Evolutionary conservation across 108 stramenopile species (phyloP), one percentile per base, ranked within the genome.

Genomic region (Thalassiosira profunda): DNA sequence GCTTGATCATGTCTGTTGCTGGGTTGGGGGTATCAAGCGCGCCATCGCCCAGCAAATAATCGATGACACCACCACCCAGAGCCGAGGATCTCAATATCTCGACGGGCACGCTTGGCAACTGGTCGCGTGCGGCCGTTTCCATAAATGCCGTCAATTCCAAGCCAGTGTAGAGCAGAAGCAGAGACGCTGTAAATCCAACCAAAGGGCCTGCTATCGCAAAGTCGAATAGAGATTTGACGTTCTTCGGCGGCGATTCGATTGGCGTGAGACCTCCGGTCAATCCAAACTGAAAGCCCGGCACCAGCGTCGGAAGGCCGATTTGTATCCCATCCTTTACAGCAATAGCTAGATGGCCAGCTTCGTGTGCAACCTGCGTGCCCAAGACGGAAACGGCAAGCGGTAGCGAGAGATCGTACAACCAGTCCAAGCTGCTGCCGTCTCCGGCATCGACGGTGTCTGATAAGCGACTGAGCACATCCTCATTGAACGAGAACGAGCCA

Each of bases 181-280:
- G 17, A 18, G 84, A 84, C 2, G 61, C 34, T 14, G 55, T 20
- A 0, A 84, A 15, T 12, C 87, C 85, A 9, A 53, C 42, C 12
- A 80, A 35, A 12, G 87, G 84, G n/a, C 87, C 84, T 2, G 83
- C 84, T 1, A 89, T 49, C 0, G 80, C 70, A 60, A 89, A 86
- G 49, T 89, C 87, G 68, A 89, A 89, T 28, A 88, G 20, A 26
- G 82, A 74, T 34, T 76, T 85, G 40, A 73, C 54, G 36, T 67
- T 84, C 40, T 69, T 63, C 1, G 84, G 83, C 5, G 83, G 67
- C 18, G 79, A 67, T 37, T 64, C 71, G 9, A 86, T 63, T 3
- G 79, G 80, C 35, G 81, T 84, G 4, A 86, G 84, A 5, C 72
- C 35, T 35, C 84, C 84, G 2, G 69, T 54, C 18, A 82, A 29